Percentiles rank a stretch among this genome's conserved stretches.
These are phyloP conservation scores for Circinella umbellata DNA, from an alignment of 371 early-diverging fungal species.

Conservation along the genomic window DNA sequence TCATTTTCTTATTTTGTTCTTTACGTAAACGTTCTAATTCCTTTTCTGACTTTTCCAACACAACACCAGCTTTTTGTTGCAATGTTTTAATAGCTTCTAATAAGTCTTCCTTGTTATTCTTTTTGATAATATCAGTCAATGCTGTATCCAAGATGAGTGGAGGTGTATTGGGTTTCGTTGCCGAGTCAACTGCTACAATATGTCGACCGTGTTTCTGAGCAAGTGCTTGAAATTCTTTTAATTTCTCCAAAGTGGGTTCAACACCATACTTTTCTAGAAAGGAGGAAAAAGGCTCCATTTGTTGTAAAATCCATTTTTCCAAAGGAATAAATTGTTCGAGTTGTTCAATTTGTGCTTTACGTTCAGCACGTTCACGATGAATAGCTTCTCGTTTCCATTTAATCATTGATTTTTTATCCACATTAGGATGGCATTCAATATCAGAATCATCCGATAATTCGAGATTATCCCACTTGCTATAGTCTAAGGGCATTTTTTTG, in stretches of 20 bases:
- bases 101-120: slow-evolving; percentile 13
- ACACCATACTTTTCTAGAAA: not conserved
- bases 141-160: slow-evolving; percentile 16
- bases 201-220: not conserved
- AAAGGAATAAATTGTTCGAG: slow-evolving; percentile 58
- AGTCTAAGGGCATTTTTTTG: slow-evolving; percentile 74
- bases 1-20: slow-evolving; percentile 74
- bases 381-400: slow-evolving; percentile 91
- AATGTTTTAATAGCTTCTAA: slow-evolving; percentile 12
- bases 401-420: slow-evolving; percentile 94
- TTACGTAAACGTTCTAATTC: slow-evolving; percentile 63
- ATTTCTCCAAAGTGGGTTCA: not conserved
- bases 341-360: slow-evolving; percentile 73
- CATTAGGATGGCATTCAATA: slow-evolving; percentile 95
- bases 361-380: slow-evolving; percentile 86
- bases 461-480: slow-evolving; percentile 96
- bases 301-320: slow-evolving; percentile 28
- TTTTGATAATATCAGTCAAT: not conserved
- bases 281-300: slow-evolving; percentile 1
- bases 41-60: slow-evolving; percentile 41
- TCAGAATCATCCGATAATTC: slow-evolving; percentile 97
- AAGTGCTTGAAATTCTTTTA: slow-evolving; percentile 2
- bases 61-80: slow-evolving; percentile 23
- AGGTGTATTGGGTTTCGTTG: slow-evolving; percentile 7
- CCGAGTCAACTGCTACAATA: slow-evolving; percentile 11